A percentile compares a stretch with the other conserved stretches of the same genome.
Evolutionary conservation across 805 yeast genomes (phyloP).

Genomic region (Kodamaea neixiangensis): DNA sequence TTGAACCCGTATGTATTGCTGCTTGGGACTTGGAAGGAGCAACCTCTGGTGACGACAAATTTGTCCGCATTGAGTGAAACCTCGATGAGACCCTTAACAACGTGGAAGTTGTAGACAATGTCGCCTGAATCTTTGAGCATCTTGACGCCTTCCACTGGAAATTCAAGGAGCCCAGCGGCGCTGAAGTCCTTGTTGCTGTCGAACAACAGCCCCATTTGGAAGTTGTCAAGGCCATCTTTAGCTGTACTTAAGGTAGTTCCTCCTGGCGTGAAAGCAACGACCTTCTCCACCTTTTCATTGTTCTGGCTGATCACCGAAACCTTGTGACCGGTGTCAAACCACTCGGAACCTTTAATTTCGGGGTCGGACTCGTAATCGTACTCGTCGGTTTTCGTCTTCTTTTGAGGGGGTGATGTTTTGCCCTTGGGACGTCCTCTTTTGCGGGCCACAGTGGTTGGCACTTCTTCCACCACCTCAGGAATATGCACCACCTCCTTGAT

Average conservation of each 20-base stretch:
- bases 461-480: conserved; percentile 28
- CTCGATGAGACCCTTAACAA: conserved; percentile 68
- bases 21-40: conserved; percentile 81
- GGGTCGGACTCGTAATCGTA: conserved; percentile 41
- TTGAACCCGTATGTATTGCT: conserved; percentile 70
- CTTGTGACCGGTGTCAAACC: conserved; percentile 48
- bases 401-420: conserved; percentile 10
- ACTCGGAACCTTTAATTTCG: conserved; percentile 50
- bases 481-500: conserved; percentile 60
- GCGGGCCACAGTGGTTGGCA: conserved; percentile 7
- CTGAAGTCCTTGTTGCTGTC: conserved; percentile 61
- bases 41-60: conserved; percentile 68
- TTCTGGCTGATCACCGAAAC: conserved; percentile 52
- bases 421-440: conserved; percentile 21
- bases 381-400: conserved; percentile 11
- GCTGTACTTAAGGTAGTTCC: conserved; percentile 40
- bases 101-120: conserved; percentile 73
- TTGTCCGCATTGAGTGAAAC: conserved; percentile 60
- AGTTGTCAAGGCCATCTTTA: conserved; percentile 47
- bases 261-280: conserved; percentile 68
- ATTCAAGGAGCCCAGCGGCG: conserved; percentile 72
- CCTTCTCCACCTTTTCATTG: conserved; percentile 43
- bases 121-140: conserved; percentile 61
- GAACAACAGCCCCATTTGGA: conserved; percentile 63
- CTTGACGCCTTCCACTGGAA: conserved; percentile 64